phyloP scores from a whole-genome alignment of 441 rosid genomes.

The Euphorbia corollata region DNA sequence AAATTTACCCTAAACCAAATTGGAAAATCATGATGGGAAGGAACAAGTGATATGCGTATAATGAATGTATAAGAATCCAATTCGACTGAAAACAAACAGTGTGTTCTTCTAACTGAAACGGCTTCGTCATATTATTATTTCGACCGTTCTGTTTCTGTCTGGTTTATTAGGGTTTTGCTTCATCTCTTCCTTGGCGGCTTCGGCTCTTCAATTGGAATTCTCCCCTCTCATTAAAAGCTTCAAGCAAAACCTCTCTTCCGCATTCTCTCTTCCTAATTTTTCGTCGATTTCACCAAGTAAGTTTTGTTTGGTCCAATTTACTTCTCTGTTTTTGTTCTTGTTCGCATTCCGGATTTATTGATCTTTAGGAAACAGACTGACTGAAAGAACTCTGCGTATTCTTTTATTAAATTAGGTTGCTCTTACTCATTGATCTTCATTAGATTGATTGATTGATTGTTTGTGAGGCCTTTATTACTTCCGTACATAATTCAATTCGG shows the following conservation, averaged over 20 bases:
- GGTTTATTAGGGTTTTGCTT: no score
- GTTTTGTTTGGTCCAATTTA: not conserved
- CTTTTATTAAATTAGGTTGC: not conserved
- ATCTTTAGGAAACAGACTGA: not conserved
- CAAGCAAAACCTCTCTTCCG: not conserved
- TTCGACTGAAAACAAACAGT: no score
- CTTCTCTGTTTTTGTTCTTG: slow-evolving; percentile 1
- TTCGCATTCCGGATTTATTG: slow-evolving; percentile 13
- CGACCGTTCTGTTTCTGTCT: no score
- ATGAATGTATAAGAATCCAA: no score
- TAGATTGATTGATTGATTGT: slow-evolving; percentile 4
- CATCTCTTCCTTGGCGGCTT: no score
- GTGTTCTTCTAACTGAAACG: no score
- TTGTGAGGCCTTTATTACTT: not conserved
- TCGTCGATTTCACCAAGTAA: slow-evolving; percentile 19
- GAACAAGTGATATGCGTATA: no score
- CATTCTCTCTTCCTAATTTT: not conserved
- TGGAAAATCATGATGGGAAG: no score
- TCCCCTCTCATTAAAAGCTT: not conserved
- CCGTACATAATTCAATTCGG: slow-evolving; percentile 4
- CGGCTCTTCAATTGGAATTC: no score
- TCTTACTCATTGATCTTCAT: slow-evolving; percentile 14
- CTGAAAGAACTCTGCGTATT: not conserved
- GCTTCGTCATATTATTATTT: no score
- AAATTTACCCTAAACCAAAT: no score